phyloP scores from a whole-genome alignment of 2,329 filamentous ascomycete species.

The Anthostomella pinea region DNA sequence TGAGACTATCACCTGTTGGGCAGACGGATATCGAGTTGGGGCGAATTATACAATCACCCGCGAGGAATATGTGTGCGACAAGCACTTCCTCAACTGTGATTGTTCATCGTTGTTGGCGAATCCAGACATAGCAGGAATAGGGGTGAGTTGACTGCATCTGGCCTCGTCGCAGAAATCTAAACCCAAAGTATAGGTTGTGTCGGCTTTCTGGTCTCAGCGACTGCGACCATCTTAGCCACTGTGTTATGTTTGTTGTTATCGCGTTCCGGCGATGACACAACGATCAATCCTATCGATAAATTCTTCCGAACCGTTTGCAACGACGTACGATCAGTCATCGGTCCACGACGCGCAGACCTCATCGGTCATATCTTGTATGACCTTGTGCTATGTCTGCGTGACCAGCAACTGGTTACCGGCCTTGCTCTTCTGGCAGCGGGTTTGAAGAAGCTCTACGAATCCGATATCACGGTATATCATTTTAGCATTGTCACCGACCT shows the following conservation, averaged over 20 bases:
- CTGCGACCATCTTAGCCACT: background rate
- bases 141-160: conserved; percentile 4
- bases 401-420: conserved; percentile 25
- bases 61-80: background rate
- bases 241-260: background rate
- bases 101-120: conserved; percentile 8
- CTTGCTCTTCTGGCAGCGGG: conserved; percentile 17
- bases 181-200: conserved; percentile 1
- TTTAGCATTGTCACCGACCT: conserved; percentile 24
- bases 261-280: background rate
- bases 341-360: background rate
- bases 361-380: conserved; percentile 8
- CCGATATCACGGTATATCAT: conserved; percentile 22
- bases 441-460: conserved; percentile 13
- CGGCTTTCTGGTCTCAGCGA: background rate
- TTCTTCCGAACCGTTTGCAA: background rate
- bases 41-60: background rate
- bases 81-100: background rate
- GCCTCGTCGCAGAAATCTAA: background rate
- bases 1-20: conserved; percentile 1
- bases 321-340: background rate
- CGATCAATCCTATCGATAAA: conserved; percentile 1
- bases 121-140: conserved; percentile 11
- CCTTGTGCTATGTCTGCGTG: conserved; percentile 19
- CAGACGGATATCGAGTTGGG: background rate